Conservation (phyloP, 2,329 filamentous ascomycete species). For the Davidsoniella neocaledoniae region DNA sequence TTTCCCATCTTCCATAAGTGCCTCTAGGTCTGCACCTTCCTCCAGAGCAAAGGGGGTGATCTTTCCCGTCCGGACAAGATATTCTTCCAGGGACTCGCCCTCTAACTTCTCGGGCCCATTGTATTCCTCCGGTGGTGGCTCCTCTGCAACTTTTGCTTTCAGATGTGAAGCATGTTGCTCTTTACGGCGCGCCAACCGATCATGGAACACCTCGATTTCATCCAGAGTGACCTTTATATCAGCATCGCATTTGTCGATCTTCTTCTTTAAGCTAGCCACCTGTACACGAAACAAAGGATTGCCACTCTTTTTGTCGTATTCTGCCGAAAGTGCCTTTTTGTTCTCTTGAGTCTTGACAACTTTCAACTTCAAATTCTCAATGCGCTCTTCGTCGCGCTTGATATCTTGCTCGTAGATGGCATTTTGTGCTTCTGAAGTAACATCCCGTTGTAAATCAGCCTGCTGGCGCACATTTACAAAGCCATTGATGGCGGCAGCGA, state of each 20-base stretch:
- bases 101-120: conserved; percentile 10
- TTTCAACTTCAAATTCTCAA: conserved; percentile 39
- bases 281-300: conserved; percentile 19
- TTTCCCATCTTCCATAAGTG: conserved; percentile 31
- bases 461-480: conserved; percentile 50
- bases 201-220: conserved; percentile 66
- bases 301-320: conserved; percentile 27
- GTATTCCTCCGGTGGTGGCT: neutral
- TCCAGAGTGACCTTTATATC: conserved; percentile 48
- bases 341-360: conserved; percentile 47
- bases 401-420: conserved; percentile 45
- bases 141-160: conserved; percentile 30
- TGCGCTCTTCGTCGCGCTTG: conserved; percentile 44
- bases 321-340: conserved; percentile 23
- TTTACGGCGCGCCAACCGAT: conserved; percentile 51
- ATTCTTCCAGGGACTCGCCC: conserved; percentile 74
- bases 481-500: conserved; percentile 22
- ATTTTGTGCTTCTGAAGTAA: conserved; percentile 45
- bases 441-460: conserved; percentile 78
- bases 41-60: conserved; percentile 81
- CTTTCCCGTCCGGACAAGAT: conserved; percentile 86
- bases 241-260: conserved; percentile 41
- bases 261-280: conserved; percentile 34
- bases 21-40: conserved; percentile 51
- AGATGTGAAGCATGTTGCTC: conserved; percentile 36